These are phyloP conservation scores for Nakaseomyces kungkrabaensis DNA, from an alignment of 1,139 yeast species.

Conservation along the genomic window DNA sequence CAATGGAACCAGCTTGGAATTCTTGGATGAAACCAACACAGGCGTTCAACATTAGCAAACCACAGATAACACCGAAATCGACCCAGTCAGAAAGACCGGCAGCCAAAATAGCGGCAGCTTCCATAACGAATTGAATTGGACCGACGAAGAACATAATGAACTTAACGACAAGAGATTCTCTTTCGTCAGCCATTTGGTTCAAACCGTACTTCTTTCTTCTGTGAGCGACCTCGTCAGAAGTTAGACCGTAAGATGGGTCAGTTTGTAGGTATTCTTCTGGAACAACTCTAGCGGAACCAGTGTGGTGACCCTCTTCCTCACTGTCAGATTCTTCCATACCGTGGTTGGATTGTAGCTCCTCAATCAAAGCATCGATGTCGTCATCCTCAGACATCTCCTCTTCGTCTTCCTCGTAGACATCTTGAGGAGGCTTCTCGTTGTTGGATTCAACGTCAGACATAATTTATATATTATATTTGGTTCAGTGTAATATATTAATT, in stretches of 20 bases:
- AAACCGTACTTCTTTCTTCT: conserved; percentile 92
- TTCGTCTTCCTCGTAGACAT: conserved; percentile 2
- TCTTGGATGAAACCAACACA: conserved; percentile 95
- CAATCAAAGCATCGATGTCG: conserved; percentile 81
- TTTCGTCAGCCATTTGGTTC: conserved; percentile 92
- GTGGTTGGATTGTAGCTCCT: conserved; percentile 78
- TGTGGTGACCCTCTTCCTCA: conserved; percentile 31
- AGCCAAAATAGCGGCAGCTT: conserved; percentile 94
- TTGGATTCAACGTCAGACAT: conserved; percentile 4
- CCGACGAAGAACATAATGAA: conserved; percentile 91
- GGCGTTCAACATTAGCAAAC: conserved; percentile 79
- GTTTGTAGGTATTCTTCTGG: conserved; percentile 89
- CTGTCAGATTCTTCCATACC: conserved; percentile 49
- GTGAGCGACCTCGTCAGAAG: conserved; percentile 68
- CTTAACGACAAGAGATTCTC: conserved; percentile 73
- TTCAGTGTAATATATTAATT: not conserved
- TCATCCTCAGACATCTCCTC: conserved; percentile 42
- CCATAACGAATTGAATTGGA: conserved; percentile 99
- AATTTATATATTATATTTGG: not conserved
- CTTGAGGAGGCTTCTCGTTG: conserved; percentile 5
- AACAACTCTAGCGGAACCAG: conserved; percentile 48
- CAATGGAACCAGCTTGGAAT: conserved; percentile 95
- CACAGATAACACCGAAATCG: conserved; percentile 96
- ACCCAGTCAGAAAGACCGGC: conserved; percentile 99
- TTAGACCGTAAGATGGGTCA: conserved; percentile 72